Evolutionary conservation across 495 filamentous ascomycete genomes (phyloP), one percentile per base, ranked within the genome.

Genomic region (Penicillium tannophilum): DNA sequence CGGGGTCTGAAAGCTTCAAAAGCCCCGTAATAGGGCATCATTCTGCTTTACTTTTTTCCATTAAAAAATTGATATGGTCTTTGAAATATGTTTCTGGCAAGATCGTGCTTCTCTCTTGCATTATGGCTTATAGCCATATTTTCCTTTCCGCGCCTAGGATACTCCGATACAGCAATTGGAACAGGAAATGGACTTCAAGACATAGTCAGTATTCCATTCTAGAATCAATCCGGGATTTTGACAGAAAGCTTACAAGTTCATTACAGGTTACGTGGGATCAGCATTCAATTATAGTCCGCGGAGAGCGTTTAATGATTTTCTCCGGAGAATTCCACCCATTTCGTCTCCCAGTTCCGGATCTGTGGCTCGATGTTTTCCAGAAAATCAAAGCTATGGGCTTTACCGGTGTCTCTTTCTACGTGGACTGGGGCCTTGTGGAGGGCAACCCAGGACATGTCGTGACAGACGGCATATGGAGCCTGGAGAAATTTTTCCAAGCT

Each of bases 341-440:
- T 65, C 70, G 80, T 28, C 79, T 91, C 7, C 89, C 89, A 1
- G 87, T 90, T 4, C 82, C 86, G 0, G 77, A 79, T 30, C 77
- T 91, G 4, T 90, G 83, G 80, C 77, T 87, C 24, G 89, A 91
- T 63, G 72, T 91, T n/a, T 86, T 92, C 61, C 83, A 90, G 64
- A 91, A 92, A 66, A 81, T 89, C 60, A 88, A 83, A 64, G 83
- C 85, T n/a, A 70, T 90, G 5, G 89, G 89, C 1, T 89, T 87
- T 64, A 88, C 83, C 43, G 75, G 78, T 4, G 85, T 89, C 12
- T 88, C 84, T 0, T 89, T 91, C 68, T 90, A 90, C 63, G 71
- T 82, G 3, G 78, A 90, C 61, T 92, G 87, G 89, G 86, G 84
- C 11, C 72, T 90, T 9, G 70, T 88, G 0, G 88, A 92, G 70